Evolutionary conservation across 768 basidiomycete genomes (phyloP).

Genomic region (Amanita brunnescens): DNA sequence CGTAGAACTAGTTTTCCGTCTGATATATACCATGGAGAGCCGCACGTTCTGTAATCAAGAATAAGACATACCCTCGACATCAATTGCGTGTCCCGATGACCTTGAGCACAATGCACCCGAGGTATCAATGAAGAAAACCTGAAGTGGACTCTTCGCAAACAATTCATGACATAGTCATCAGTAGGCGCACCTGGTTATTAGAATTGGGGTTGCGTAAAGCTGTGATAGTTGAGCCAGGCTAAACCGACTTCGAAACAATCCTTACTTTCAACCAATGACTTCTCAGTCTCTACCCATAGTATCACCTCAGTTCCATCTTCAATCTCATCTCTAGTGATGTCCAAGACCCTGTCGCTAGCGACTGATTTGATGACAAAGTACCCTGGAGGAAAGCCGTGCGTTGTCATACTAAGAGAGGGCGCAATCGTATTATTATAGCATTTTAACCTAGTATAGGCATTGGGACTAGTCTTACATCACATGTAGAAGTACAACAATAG

Average conservation of each 20-base stretch:
- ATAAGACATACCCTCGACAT: slow-evolving; percentile 50
- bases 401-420: slow-evolving; percentile 9
- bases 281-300: slow-evolving; percentile 68
- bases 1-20: slow-evolving; percentile 63
- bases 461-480: background rate
- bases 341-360: slow-evolving; percentile 45
- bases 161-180: background rate
- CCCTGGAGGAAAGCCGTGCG: slow-evolving; percentile 41
- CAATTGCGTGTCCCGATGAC: slow-evolving; percentile 73
- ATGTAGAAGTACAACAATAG: background rate
- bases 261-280: slow-evolving; percentile 70
- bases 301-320: slow-evolving; percentile 57
- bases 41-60: background rate
- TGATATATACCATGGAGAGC: slow-evolving; percentile 18
- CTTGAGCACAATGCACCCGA: slow-evolving; percentile 71
- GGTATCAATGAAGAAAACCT: slow-evolving; percentile 83
- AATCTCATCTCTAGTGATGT: slow-evolving; percentile 42
- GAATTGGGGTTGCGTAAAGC: slow-evolving; percentile 59
- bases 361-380: slow-evolving; percentile 57
- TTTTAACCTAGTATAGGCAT: background rate
- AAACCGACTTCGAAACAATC: too few relatives aligned
- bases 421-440: background rate
- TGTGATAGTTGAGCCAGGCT: slow-evolving; percentile 17
- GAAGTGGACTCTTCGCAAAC: background rate
- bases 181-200: slow-evolving; percentile 57